Base-by-base conservation (phyloP, 768 basidiomycete species). In the Clitopilus hobsonii region DNA sequence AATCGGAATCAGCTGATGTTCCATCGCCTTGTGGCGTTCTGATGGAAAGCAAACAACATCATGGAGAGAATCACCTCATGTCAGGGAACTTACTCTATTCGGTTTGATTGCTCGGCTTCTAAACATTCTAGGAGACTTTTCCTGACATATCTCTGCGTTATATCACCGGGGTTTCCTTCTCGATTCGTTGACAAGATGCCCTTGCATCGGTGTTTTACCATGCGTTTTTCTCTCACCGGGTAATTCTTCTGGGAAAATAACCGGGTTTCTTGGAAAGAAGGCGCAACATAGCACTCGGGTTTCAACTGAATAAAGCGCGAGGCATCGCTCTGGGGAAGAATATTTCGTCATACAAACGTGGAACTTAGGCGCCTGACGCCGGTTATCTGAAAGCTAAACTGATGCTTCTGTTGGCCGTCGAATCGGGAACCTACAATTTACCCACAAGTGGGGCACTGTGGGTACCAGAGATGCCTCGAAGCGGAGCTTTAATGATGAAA, bases 11-110 rank as follows among this genome's bases (percentile, higher is more conserved):
- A 45, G 41, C 41, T 45, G 41, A 45, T 45, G 10, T 11, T 10
- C 41, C 41, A 45, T 45, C 41, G 41, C 41, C 41, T 45, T 45
- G 41, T 45, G 41, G 41, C 41, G 41, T 20, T 45, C 22, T 45
- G 41, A 45, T 45, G 41, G 11, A 20, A 45, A 45, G 18, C 22
- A 45, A 45, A 45, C 41, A 45, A 36, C 32, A 36, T 36, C 32
- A 11, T 36, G 10, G 41, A 18, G 41, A 20, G 41, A 45, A 45
- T 45, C 22, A 36, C 41, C 41, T 18, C 41, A 45, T 45, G 41
- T 45, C 41, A 23, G 41, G 41, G 41, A 23, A 20, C n/a, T 11
- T 10, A 45, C 22, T 20, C 8, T 18, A 18, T 45, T 11, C 41
- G 18, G 41, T 18, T 23, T 45, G 41, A 45, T 45, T 45, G 22